phyloP scores from a whole-genome alignment of 192 early-diverging fungal species.

The Thoreauomyces humboldtii region DNA sequence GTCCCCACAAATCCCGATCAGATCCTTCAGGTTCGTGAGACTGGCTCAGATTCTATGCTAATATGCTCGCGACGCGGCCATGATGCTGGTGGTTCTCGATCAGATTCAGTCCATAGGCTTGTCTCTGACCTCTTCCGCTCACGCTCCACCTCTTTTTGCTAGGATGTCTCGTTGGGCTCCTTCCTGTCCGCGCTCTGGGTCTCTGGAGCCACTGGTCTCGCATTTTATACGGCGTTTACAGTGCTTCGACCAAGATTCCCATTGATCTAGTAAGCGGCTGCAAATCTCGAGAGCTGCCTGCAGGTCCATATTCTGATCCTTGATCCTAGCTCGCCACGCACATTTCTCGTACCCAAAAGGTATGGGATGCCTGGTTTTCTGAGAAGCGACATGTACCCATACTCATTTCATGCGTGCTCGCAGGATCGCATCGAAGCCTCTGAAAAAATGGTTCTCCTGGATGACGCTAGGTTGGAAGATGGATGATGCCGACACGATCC shows the following conservation, averaged over 20 bases:
- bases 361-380: not conserved
- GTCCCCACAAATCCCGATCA: too few relatives aligned
- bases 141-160: too few relatives aligned
- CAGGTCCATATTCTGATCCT: not conserved
- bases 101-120: too few relatives aligned
- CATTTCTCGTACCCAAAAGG: not conserved
- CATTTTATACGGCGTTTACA: constrained; percentile 5
- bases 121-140: too few relatives aligned
- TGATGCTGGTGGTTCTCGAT: too few relatives aligned
- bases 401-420: too few relatives aligned
- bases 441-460: constrained; percentile 3
- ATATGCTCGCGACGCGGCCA: too few relatives aligned
- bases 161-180: not conserved
- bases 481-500: not conserved
- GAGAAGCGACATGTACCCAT: not conserved
- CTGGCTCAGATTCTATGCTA: too few relatives aligned
- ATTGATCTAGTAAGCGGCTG: not conserved
- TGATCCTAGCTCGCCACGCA: not conserved
- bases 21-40: too few relatives aligned
- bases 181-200: constrained; percentile 5
- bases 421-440: too few relatives aligned
- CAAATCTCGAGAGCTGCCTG: not conserved
- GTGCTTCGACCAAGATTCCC: constrained; percentile 3
- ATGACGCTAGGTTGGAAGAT: not conserved
- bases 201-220: constrained; percentile 1